These are phyloP conservation scores for Dipsacomyces acuminosporus DNA, from an alignment of 371 early-diverging fungal genomes.

Conservation along the genomic window DNA sequence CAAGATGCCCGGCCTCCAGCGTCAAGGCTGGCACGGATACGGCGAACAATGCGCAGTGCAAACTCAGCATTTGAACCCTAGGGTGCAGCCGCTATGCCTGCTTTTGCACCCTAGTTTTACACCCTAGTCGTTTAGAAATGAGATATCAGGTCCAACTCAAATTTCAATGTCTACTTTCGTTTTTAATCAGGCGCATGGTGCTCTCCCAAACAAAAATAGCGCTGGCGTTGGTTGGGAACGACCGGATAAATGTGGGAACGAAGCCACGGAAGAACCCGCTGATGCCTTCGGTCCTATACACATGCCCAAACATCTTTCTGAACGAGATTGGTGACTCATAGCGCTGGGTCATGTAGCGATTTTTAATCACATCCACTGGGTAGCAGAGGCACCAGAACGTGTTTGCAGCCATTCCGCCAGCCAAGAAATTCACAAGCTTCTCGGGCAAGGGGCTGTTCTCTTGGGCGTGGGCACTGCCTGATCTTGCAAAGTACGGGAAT, in stretches of 20 bases:
- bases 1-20: not conserved
- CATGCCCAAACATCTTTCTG: constrained; percentile 37
- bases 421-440: constrained; percentile 70
- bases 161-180: constrained; percentile 6
- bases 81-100: too few species aligned
- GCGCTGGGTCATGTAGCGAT: constrained; percentile 87
- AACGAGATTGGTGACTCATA: constrained; percentile 60
- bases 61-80: not conserved
- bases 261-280: constrained; percentile 80
- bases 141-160: too few species aligned
- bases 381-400: constrained; percentile 85
- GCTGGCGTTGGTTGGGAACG: constrained; percentile 88
- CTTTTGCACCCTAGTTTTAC: too few species aligned
- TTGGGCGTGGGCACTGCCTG: constrained; percentile 7
- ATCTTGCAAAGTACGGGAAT: constrained; percentile 17
- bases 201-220: constrained; percentile 69
- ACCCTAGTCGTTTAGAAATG: too few species aligned
- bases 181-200: constrained; percentile 44
- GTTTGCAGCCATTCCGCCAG: constrained; percentile 86
- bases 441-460: constrained; percentile 47
- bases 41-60: not conserved
- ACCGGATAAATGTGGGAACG: constrained; percentile 76
- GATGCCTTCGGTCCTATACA: constrained; percentile 55
- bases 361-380: constrained; percentile 86
- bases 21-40: not conserved